phyloP scores from a whole-genome alignment of 139 green algal genomes.

The Diplosphaera chodatii region DNA sequence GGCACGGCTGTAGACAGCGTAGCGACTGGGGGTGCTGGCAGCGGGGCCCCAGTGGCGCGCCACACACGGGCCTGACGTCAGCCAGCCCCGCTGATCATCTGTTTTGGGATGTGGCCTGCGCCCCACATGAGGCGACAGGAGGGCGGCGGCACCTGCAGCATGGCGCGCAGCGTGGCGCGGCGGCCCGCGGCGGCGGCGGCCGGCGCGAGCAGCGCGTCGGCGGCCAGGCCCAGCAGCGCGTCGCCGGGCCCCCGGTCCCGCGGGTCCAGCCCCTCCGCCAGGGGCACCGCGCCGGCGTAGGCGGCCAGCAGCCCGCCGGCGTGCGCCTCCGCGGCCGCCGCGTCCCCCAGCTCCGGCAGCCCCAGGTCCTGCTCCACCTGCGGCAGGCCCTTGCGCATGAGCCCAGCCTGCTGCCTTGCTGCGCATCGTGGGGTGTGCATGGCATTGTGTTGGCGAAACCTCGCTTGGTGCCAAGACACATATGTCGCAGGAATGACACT shows the following conservation, averaged over 20 bases:
- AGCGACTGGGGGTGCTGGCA: too few species aligned
- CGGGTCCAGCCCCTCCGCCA: constrained; percentile 54
- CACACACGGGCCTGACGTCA: too few species aligned
- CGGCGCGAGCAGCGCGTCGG: constrained; percentile 31
- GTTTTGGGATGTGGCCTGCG: too few species aligned
- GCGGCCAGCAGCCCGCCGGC: constrained; percentile 36
- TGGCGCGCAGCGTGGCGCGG: not conserved
- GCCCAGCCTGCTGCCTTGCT: too few species aligned
- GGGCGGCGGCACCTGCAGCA: not conserved
- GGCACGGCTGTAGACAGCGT: too few species aligned
- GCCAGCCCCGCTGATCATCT: too few species aligned
- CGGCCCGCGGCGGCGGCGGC: not conserved
- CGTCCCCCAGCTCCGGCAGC: constrained; percentile 8
- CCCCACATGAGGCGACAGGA: not conserved
- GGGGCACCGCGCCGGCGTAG: constrained; percentile 30
- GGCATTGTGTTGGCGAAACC: too few species aligned
- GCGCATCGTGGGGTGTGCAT: too few species aligned
- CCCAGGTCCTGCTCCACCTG: constrained; percentile 52
- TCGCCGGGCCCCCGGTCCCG: constrained; percentile 70
- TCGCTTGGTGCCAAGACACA: too few species aligned
- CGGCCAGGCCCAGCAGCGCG: constrained; percentile 58
- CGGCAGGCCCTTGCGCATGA: not conserved
- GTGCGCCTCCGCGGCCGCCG: constrained; percentile 18
- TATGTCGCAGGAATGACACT: not conserved
- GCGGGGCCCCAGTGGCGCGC: too few species aligned